Conservation (phyloP, 371 early-diverging fungal species). For the Lichtheimia hyalospora region DNA sequence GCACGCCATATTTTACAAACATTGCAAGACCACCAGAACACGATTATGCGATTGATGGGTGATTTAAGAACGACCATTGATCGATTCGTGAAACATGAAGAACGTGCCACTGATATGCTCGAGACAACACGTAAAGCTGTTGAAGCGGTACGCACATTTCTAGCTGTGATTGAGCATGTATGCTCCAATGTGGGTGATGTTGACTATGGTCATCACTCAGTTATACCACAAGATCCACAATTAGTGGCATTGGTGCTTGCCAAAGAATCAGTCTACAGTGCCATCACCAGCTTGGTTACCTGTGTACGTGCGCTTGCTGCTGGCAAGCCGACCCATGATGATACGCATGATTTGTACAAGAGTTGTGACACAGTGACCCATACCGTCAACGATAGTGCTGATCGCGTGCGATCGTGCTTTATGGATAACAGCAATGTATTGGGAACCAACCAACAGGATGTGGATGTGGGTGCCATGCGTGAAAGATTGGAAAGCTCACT, state of each 20-base stretch:
- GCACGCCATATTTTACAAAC: conserved; percentile 27
- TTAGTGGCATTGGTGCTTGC: conserved; percentile 39
- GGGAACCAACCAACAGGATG: conserved; percentile 5
- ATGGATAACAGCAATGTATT: conserved; percentile 7
- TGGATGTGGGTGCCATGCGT: conserved; percentile 15
- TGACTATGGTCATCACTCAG: conserved; percentile 26
- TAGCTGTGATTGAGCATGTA: conserved; percentile 41
- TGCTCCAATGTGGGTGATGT: conserved; percentile 36
- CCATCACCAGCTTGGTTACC: conserved; percentile 46
- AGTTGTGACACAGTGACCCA: conserved; percentile 34
- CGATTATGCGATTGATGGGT: conserved; percentile 27
- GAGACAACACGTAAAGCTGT: conserved; percentile 43
- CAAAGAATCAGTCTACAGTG: conserved; percentile 47
- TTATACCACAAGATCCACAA: conserved; percentile 40
- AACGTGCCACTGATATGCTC: conserved; percentile 33
- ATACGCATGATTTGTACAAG: conserved; percentile 21
- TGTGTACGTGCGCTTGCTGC: conserved; percentile 36
- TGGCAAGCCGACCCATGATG: conserved; percentile 16
- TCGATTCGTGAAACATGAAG: conserved; percentile 14
- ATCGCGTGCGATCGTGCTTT: conserved; percentile 25
- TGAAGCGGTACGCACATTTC: conserved; percentile 37
- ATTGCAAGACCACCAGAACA: conserved; percentile 27
- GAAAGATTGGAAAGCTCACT: conserved; percentile 17
- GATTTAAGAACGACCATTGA: conserved; percentile 21
- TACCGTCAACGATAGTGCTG: conserved; percentile 32